Evolutionary conservation across 2,329 filamentous ascomycete species (phyloP).

Genomic region (Penicillium sp.): DNA sequence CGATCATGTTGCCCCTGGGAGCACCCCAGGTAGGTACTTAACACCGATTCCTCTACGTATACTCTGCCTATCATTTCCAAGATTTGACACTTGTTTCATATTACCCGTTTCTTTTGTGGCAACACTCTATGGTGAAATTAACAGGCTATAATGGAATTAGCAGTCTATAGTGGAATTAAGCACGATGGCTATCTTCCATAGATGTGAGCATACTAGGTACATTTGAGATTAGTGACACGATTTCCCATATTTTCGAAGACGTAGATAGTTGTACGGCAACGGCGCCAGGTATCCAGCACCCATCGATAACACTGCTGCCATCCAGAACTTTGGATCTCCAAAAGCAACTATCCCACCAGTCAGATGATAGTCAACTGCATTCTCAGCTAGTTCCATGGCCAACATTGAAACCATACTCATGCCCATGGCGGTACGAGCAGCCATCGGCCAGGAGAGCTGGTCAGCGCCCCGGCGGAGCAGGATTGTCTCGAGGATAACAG

Average conservation of each 20-base stretch:
- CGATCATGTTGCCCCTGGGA: conserved; percentile 8
- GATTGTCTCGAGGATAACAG: conserved; percentile 54
- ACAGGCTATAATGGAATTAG: too few species aligned
- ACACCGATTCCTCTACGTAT: background rate
- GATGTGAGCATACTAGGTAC: background rate
- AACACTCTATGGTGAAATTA: background rate
- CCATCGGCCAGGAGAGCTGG: conserved; percentile 47
- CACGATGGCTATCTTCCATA: background rate
- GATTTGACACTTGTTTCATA: background rate
- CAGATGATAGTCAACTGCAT: conserved; percentile 56
- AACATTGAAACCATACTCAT: conserved; percentile 63
- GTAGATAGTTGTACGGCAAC: conserved; percentile 55
- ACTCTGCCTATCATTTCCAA: conserved; percentile 6
- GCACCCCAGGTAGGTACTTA: background rate
- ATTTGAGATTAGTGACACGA: conserved; percentile 18
- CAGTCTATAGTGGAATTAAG: background rate
- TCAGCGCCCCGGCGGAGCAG: conserved; percentile 53
- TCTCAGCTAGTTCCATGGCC: conserved; percentile 58
- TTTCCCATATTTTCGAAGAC: conserved; percentile 52
- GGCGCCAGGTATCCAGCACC: conserved; percentile 45
- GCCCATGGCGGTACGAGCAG: conserved; percentile 54
- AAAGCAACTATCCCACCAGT: conserved; percentile 54
- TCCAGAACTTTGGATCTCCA: conserved; percentile 53
- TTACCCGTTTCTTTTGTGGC: background rate
- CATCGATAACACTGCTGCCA: conserved; percentile 44